Base-by-base conservation (phyloP, 768 basidiomycete species). In the Obba rivulosa region DNA sequence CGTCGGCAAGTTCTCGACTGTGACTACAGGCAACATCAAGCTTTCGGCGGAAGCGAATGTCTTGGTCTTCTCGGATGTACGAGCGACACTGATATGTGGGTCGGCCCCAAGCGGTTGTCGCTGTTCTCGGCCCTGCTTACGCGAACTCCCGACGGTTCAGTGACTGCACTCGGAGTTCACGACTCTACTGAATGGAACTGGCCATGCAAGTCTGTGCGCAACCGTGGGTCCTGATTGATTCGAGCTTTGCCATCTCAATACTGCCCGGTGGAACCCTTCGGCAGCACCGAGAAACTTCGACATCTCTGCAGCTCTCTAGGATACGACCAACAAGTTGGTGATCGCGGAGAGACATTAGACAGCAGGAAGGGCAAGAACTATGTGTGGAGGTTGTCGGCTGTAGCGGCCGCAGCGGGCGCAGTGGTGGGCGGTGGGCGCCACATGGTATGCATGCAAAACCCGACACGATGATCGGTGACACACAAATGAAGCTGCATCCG, bases 261-360 rank as follows among this genome's bases (percentile, higher is more conserved):
- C 60, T 65, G 74, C 17, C 91, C 90, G 16, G 85, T 92, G 38
- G 86, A 90, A 59, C 88, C 92, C 7, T 92, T 93, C 55, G 92
- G 91, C n/a, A 87, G 81, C 39, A 76, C 79, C 1, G 82, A 85
- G 51, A n/a, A 84, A 93, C 68, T 89, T 88, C 60, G 83, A 88
- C 61, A 74, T 90, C 24, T 87, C 85, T 3, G 62, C 69, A 2
- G 71, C 73, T n/a, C n/a, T n/a, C n/a, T n/a, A n/a, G n/a, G n/a
- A n/a, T n/a, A n/a, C n/a, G n/a, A n/a, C n/a, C n/a, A n/a, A n/a
- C n/a, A n/a, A n/a, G n/a, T n/a, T n/a, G n/a, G n/a, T n/a, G n/a
- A n/a, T n/a, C n/a, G n/a, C n/a, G n/a, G n/a, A n/a, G n/a, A n/a
- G n/a, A n/a, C n/a, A n/a, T n/a, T n/a, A n/a, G n/a, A n/a, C n/a